These are phyloP conservation scores for Aspergillus alliaceus DNA, from an alignment of 2,329 filamentous ascomycete species.

Conservation along the genomic window DNA sequence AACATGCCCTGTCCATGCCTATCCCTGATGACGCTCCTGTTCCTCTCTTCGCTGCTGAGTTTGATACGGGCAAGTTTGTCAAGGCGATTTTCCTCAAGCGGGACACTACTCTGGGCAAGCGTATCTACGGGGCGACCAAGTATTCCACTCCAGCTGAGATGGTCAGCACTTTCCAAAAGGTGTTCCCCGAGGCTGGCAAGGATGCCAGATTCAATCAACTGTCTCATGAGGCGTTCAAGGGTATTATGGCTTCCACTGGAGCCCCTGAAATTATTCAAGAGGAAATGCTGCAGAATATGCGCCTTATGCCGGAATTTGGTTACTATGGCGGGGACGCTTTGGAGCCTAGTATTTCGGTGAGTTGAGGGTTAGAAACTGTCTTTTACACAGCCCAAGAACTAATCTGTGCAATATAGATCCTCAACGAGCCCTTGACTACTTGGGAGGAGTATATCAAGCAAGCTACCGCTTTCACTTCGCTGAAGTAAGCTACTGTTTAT, in stretches of 20 bases:
- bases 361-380: not conserved
- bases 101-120: not conserved
- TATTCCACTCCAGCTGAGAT: not conserved
- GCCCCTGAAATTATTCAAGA: not conserved
- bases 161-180: not conserved
- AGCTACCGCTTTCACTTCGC: not conserved
- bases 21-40: constrained; percentile 31
- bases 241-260: not conserved
- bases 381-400: not conserved
- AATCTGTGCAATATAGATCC: not conserved
- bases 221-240: not conserved
- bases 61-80: constrained; percentile 11
- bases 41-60: constrained; percentile 47
- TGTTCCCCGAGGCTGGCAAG: not conserved
- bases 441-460: not conserved
- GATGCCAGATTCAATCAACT: not conserved
- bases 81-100: not conserved
- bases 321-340: not conserved
- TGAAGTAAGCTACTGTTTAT: not conserved
- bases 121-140: not conserved
- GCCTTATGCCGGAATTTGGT: not conserved
- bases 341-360: not conserved
- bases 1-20: constrained; percentile 26
- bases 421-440: not conserved
- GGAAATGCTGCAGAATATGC: not conserved